Evolutionary conservation across 2,329 filamentous ascomycete species (phyloP).

Genomic region (Trichoderma sp.): DNA sequence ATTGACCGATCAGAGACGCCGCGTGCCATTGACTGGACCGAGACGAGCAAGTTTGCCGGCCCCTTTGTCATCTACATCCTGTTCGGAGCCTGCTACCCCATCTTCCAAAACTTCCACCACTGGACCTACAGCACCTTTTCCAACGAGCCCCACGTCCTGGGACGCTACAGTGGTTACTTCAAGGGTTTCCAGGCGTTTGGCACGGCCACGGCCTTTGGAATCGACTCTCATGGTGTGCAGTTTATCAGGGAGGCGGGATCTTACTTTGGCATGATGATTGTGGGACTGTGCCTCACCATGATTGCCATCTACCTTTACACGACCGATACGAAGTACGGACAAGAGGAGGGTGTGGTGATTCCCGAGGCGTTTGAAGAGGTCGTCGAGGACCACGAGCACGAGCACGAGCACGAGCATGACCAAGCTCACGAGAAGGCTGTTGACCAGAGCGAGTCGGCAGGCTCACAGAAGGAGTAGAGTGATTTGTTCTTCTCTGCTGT

Average conservation of each 20-base stretch:
- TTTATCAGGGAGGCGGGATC: conserved; percentile 11
- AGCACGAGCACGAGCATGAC: not conserved
- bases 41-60: conserved; percentile 14
- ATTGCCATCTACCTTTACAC: conserved; percentile 11
- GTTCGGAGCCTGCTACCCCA: conserved; percentile 19
- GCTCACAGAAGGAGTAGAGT: conserved; percentile 4
- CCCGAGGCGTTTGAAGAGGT: conserved; percentile 14
- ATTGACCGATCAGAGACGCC: conserved; percentile 10
- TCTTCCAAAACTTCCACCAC: conserved; percentile 22
- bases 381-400: not conserved
- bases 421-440: not conserved
- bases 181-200: conserved; percentile 21
- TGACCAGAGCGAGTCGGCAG: not conserved
- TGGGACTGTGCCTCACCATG: conserved; percentile 9
- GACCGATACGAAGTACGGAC: conserved; percentile 9
- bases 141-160: conserved; percentile 20
- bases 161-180: conserved; percentile 20
- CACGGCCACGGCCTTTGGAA: conserved; percentile 19
- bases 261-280: conserved; percentile 19
- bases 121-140: conserved; percentile 21
- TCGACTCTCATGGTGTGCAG: conserved; percentile 16
- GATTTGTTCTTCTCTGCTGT: not conserved
- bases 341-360: conserved; percentile 19
- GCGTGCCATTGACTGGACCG: conserved; percentile 18
- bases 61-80: conserved; percentile 21